Conservation (phyloP, 2,329 filamentous ascomycete genomes). For the Pyrenochaeta sp. region DNA sequence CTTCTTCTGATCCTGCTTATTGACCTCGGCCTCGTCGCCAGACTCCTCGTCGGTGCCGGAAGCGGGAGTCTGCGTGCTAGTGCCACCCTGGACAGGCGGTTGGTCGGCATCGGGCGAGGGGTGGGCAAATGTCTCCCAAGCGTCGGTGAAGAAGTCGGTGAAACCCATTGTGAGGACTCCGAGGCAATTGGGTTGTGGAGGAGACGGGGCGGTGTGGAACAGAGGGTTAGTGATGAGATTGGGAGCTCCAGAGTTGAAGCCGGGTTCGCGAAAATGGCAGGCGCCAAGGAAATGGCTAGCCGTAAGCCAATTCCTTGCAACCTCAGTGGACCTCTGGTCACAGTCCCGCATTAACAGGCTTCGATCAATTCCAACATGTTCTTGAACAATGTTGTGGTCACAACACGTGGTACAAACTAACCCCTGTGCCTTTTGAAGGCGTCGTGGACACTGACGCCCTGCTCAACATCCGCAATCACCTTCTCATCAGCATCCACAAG, state of each 20-base stretch:
- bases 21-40: slow-evolving; percentile 52
- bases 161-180: slow-evolving; percentile 63
- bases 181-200: slow-evolving; percentile 41
- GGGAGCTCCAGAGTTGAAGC: slow-evolving; percentile 27
- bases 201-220: slow-evolving; percentile 27
- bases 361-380: neutral
- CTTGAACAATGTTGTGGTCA: neutral
- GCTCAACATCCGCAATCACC: slow-evolving; percentile 65
- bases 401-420: slow-evolving; percentile 11
- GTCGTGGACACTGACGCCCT: slow-evolving; percentile 69
- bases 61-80: slow-evolving; percentile 48
- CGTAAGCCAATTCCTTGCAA: slow-evolving; percentile 30
- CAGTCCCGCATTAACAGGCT: neutral
- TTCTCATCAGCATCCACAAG: slow-evolving; percentile 54
- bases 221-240: slow-evolving; percentile 23
- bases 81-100: slow-evolving; percentile 52
- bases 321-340: slow-evolving; percentile 25
- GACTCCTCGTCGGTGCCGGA: slow-evolving; percentile 56
- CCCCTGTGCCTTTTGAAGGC: slow-evolving; percentile 68
- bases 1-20: slow-evolving; percentile 52
- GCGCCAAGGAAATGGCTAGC: slow-evolving; percentile 22
- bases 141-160: slow-evolving; percentile 70
- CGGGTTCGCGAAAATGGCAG: slow-evolving; percentile 34
- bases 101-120: slow-evolving; percentile 56
- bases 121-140: slow-evolving; percentile 70